phyloP scores from a whole-genome alignment of 176 grass and related monocot species.

The Carex pumila region DNA sequence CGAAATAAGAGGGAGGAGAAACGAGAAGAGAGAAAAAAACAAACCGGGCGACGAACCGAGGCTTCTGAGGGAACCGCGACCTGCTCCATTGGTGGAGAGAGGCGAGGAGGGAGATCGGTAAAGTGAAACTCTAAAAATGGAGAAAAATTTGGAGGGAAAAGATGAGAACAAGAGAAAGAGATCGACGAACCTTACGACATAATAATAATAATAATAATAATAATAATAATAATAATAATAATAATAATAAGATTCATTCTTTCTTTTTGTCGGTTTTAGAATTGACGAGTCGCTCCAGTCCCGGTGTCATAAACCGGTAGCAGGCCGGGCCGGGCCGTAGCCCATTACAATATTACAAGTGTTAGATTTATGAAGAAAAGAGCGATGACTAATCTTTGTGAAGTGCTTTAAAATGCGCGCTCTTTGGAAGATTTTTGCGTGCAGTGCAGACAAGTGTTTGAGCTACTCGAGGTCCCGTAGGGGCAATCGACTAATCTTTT shows the following conservation, averaged over 20 bases:
- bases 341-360: too few species aligned
- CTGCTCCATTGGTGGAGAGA: slow-evolving; percentile 33
- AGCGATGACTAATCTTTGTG: too few species aligned
- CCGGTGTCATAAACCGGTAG: too few species aligned
- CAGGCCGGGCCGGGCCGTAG: too few species aligned
- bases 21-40: background rate
- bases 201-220: too few species aligned
- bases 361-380: too few species aligned
- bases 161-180: background rate
- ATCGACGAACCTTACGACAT: background rate
- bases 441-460: background rate
- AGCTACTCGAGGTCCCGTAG: background rate
- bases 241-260: too few species aligned
- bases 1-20: background rate
- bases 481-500: background rate
- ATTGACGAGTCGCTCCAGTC: too few species aligned
- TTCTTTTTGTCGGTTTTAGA: too few species aligned
- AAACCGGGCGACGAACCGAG: slow-evolving; percentile 29
- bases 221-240: too few species aligned
- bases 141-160: background rate
- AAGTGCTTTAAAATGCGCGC: slow-evolving; percentile 9
- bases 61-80: slow-evolving; percentile 27
- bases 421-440: slow-evolving; percentile 7
- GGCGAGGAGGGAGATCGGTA: background rate
- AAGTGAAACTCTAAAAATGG: slow-evolving; percentile 20